Evolutionary conservation across 108 stramenopile species (phyloP).

Genomic region (Cyclostephanos tholiformis): DNA sequence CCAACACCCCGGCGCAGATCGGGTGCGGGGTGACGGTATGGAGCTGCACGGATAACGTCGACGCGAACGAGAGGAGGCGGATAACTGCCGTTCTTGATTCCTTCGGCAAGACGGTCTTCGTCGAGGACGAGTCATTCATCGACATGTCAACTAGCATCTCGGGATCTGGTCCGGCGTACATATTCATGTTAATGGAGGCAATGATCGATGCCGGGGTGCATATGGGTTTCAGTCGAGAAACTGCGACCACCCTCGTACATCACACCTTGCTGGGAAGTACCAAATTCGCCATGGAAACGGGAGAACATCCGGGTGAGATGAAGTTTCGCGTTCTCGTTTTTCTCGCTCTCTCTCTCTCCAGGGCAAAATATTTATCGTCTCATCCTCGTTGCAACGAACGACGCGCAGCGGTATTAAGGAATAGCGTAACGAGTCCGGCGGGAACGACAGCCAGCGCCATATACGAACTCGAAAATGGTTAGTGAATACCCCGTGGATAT

Average conservation of each 20-base stretch:
- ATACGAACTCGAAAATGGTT: slow-evolving; percentile 92
- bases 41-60: slow-evolving; percentile 77
- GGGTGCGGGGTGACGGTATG: slow-evolving; percentile 86
- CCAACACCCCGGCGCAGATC: slow-evolving; percentile 91
- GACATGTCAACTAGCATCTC: slow-evolving; percentile 90
- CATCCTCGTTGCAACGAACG: not conserved
- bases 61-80: slow-evolving; percentile 55
- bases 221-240: slow-evolving; percentile 87
- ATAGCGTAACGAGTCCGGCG: slow-evolving; percentile 91
- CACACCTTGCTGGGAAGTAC: slow-evolving; percentile 83
- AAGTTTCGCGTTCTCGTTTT: not conserved
- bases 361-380: not conserved
- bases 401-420: slow-evolving; percentile 65
- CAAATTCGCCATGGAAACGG: slow-evolving; percentile 84
- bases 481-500: no score
- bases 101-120: slow-evolving; percentile 86
- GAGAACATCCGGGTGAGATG: slow-evolving; percentile 61
- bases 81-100: slow-evolving; percentile 62
- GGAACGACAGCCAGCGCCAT: slow-evolving; percentile 94
- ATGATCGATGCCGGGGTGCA: slow-evolving; percentile 95
- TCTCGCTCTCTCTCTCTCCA: not conserved
- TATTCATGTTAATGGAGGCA: slow-evolving; percentile 92
- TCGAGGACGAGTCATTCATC: slow-evolving; percentile 88
- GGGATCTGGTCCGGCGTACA: slow-evolving; percentile 93
- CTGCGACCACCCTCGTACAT: slow-evolving; percentile 77